Evolutionary conservation across 2,329 filamentous ascomycete genomes (phyloP), one percentile per base, ranked within the genome.

Genomic region (Neophaeococcomyces aloes): DNA sequence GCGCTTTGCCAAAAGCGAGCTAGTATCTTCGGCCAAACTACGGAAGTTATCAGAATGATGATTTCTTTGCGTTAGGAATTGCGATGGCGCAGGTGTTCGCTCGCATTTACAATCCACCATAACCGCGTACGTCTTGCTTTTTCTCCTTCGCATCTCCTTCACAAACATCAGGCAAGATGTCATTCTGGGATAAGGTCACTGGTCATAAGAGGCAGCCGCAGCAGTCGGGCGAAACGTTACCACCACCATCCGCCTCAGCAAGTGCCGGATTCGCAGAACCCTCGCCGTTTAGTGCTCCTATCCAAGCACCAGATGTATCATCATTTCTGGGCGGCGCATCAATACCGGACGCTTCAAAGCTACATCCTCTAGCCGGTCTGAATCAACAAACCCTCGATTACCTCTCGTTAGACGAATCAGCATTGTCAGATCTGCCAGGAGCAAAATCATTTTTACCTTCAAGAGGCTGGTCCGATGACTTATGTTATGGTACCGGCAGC

Each of bases 301-400:
- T 77, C 54, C 74, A 79, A 57, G 78, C 79, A 42, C 80, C 83
- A 65, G 87, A 89, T 65, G 83, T 91, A 57, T 82, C 86, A 58
- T 82, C 85, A 45, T 95, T 98, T 67, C 78, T 96, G 47, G 80
- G 78, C 59, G 76, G 72, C 57, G 79, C 83, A 47, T 66, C 80
- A 44, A 81, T 91, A 56, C 78, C 87, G 63, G 91, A 98, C 65
- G 86, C 89, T 7, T 79, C 87, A 51, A 76, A 83, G 63, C 74
- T 98, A 57, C 91, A 98, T 65, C 91, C 93, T 35, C 80, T 98
- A 45, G 87, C 91, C 43, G 91, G 91, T 54, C 71, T 98, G 50
- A 87, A 95, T 69, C 81, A 86, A 69, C 86, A 94, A 57, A 85
- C 84, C 1, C 80, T 98, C 58, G 91, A 98, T 65, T 98, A 98